Conservation (phyloP, 2,329 filamentous ascomycete genomes). For the Fusarium luffae region DNA sequence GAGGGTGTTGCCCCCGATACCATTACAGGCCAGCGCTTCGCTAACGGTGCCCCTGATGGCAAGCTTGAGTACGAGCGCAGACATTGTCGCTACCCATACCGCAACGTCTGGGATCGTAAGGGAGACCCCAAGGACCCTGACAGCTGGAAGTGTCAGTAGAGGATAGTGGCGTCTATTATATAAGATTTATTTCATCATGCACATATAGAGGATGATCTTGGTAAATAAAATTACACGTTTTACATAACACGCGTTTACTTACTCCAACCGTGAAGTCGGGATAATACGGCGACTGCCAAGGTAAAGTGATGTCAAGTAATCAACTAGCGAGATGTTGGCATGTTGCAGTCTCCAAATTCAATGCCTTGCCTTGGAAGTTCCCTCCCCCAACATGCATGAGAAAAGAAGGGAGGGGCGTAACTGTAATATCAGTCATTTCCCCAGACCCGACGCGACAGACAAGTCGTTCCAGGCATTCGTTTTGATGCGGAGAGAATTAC, state of each 20-base stretch:
- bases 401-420: not conserved
- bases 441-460: conserved; percentile 6
- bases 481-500: conserved; percentile 1
- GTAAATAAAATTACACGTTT: conserved; percentile 19
- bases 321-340: not conserved
- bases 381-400: conserved; percentile 9
- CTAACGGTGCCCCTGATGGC: conserved; percentile 1
- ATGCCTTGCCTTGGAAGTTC: conserved; percentile 13
- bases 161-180: not conserved
- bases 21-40: conserved; percentile 49
- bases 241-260: not conserved
- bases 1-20: conserved; percentile 56
- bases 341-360: not conserved
- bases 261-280: not conserved
- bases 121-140: conserved; percentile 8
- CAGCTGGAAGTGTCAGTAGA: conserved; percentile 28
- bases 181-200: conserved; percentile 12
- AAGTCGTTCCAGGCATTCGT: not conserved
- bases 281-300: conserved; percentile 15
- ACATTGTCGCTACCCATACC: conserved; percentile 32
- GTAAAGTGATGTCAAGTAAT: conserved; percentile 20
- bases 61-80: conserved; percentile 30
- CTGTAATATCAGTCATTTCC: conserved; percentile 26
- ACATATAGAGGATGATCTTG: conserved; percentile 1
- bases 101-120: conserved; percentile 14